Evolutionary conservation across 257 asterid genomes (phyloP).

Genomic region (Solanum pinnatisectum): DNA sequence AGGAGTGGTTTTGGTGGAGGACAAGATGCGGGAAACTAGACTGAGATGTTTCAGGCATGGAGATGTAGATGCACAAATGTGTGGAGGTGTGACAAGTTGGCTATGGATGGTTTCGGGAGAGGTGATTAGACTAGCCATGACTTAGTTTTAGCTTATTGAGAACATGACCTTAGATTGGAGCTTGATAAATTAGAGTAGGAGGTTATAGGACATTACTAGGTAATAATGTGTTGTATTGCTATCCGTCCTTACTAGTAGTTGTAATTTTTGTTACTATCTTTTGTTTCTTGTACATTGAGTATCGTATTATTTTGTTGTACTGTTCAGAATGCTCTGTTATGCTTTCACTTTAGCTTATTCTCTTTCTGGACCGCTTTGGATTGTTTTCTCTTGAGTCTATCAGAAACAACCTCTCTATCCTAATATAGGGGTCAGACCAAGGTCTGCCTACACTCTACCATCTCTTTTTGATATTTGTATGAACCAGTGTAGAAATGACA

Average conservation of each 20-base stretch:
- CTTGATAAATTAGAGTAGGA: not conserved
- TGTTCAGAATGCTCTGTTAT: not conserved
- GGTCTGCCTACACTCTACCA: not conserved
- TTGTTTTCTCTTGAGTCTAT: not conserved
- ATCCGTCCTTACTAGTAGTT: not conserved
- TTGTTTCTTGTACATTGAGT: not conserved
- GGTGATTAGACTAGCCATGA: not conserved
- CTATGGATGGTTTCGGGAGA: not conserved
- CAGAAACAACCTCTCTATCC: too few species aligned
- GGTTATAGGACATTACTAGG: not conserved
- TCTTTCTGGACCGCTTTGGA: not conserved
- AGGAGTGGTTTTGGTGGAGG: not conserved
- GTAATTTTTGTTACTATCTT: not conserved
- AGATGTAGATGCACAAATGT: not conserved
- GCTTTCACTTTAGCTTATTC: not conserved
- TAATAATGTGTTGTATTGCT: not conserved
- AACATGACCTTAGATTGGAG: not conserved
- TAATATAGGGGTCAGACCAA: not conserved
- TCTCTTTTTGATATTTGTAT: not conserved
- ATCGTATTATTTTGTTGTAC: not conserved
- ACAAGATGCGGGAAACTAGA: not conserved
- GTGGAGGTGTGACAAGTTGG: not conserved
- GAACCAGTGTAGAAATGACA: constrained; percentile 21
- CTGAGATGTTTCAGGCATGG: not conserved
- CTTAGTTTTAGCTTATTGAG: not conserved